phyloP scores from a whole-genome alignment of 2,329 filamentous ascomycete genomes.

The Xylariales sp. region DNA sequence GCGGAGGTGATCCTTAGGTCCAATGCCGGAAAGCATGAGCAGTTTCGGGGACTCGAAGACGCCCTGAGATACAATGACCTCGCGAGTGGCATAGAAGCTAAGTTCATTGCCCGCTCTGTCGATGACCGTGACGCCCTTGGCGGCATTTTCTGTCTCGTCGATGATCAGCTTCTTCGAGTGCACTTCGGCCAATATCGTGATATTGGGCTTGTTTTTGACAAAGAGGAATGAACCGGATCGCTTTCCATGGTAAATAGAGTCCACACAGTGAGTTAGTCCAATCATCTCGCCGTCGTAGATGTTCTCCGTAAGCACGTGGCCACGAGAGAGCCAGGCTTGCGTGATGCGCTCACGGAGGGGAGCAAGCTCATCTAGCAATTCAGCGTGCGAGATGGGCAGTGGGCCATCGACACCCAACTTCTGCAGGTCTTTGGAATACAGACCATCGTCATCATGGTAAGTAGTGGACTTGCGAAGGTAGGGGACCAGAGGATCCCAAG shows the following conservation, averaged over 20 bases:
- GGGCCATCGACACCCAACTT: constrained; percentile 65
- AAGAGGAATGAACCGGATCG: constrained; percentile 63
- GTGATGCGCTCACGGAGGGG: constrained; percentile 63
- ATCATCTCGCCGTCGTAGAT: constrained; percentile 67
- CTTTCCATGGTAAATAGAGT: constrained; percentile 68
- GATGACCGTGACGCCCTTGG: constrained; percentile 61
- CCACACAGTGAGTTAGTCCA: constrained; percentile 64
- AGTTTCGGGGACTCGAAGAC: constrained; percentile 74
- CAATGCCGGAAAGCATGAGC: constrained; percentile 73
- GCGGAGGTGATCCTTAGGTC: constrained; percentile 63
- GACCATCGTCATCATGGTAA: constrained; percentile 65
- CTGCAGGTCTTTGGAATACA: constrained; percentile 58
- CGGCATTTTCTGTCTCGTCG: constrained; percentile 53
- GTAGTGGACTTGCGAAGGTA: constrained; percentile 54
- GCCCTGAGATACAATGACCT: constrained; percentile 62
- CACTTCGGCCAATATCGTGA: constrained; percentile 61
- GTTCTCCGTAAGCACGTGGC: constrained; percentile 62
- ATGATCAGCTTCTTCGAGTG: constrained; percentile 66
- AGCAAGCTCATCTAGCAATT: constrained; percentile 63
- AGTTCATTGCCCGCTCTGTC: constrained; percentile 55
- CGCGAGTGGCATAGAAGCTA: constrained; percentile 60
- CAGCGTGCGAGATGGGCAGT: constrained; percentile 64
- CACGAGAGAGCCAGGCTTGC: constrained; percentile 65
- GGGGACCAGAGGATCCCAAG: constrained; percentile 56
- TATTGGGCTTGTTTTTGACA: constrained; percentile 61